Evolutionary conservation across 352 stramenopile species (phyloP).

Genomic region (Globisporangium abappressorium): DNA sequence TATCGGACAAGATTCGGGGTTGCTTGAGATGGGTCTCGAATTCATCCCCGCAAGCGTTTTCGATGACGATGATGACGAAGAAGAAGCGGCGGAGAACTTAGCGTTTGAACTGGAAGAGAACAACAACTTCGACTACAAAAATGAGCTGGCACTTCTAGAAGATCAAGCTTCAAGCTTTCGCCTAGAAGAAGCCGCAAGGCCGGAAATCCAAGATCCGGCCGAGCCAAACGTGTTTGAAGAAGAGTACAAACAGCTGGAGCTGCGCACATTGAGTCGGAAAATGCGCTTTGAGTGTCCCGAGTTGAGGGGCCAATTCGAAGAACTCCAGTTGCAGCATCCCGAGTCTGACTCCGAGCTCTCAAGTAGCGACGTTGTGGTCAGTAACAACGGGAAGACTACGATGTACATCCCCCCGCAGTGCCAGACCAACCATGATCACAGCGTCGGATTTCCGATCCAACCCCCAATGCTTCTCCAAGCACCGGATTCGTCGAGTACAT

Average conservation of each 20-base stretch:
- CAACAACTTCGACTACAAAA: conserved; percentile 3
- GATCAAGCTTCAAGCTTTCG: neutral
- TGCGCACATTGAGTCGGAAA: conserved; percentile 18
- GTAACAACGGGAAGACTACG: conserved; percentile 39
- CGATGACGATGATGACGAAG: conserved; percentile 14
- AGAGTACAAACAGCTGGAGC: conserved; percentile 15
- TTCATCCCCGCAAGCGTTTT: conserved; percentile 31
- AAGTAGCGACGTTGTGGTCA: conserved; percentile 29
- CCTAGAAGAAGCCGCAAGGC: neutral
- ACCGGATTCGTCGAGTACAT: conserved; percentile 5
- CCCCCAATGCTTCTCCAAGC: neutral
- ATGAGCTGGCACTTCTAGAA: neutral
- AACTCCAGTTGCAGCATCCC: neutral
- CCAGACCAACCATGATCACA: neutral
- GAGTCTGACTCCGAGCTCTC: neutral
- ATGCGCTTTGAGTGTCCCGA: conserved; percentile 27
- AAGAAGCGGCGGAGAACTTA: neutral
- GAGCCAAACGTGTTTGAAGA: conserved; percentile 6
- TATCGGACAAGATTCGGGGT: conserved; percentile 32
- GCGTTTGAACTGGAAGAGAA: neutral
- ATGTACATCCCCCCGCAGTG: conserved; percentile 46
- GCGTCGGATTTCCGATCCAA: neutral
- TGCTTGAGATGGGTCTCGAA: conserved; percentile 50
- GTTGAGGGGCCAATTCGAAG: conserved; percentile 11
- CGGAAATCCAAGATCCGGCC: conserved; percentile 19